Conservation (phyloP, 495 filamentous ascomycete species). For the Patellaria atrata region DNA sequence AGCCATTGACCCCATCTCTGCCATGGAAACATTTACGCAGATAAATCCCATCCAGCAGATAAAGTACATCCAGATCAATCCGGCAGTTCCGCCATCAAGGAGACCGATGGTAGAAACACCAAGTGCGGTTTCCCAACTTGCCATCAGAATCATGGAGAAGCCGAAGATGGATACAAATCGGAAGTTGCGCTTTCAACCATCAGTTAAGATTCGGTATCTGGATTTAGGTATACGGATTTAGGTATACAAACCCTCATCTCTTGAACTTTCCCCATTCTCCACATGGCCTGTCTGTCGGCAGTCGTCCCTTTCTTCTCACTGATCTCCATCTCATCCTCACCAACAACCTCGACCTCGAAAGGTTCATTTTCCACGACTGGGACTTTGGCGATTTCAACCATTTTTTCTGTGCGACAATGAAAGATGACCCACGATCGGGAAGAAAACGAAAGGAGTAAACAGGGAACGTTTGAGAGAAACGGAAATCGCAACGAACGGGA, state of each 20-base stretch:
- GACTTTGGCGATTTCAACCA: constrained; percentile 3
- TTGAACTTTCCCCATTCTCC: constrained; percentile 17
- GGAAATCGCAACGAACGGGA: too few relatives aligned
- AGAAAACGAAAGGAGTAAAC: too few relatives aligned
- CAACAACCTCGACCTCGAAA: constrained; percentile 5
- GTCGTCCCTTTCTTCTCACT: constrained; percentile 13
- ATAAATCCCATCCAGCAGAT: constrained; percentile 2
- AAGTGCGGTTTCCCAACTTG: constrained; percentile 2
- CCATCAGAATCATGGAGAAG: constrained; percentile 4
- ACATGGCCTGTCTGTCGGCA: constrained; percentile 12
- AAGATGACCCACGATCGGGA: too few relatives aligned
- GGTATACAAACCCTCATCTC: constrained; percentile 18
- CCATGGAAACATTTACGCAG: constrained; percentile 5
- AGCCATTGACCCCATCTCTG: constrained; percentile 22
- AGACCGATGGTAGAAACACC: not conserved
- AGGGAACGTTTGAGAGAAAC: too few relatives aligned
- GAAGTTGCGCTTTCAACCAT: constrained; percentile 6
- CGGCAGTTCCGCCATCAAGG: constrained; percentile 8
- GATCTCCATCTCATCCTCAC: constrained; percentile 4
- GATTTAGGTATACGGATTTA: not conserved
- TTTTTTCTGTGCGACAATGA: too few relatives aligned
- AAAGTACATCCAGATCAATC: constrained; percentile 5
- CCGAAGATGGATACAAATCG: constrained; percentile 9
- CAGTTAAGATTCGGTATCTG: not conserved
- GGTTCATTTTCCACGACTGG: constrained; percentile 5